Evolutionary conservation across 768 basidiomycete genomes (phyloP).

Genomic region (Tylopilus felleus): DNA sequence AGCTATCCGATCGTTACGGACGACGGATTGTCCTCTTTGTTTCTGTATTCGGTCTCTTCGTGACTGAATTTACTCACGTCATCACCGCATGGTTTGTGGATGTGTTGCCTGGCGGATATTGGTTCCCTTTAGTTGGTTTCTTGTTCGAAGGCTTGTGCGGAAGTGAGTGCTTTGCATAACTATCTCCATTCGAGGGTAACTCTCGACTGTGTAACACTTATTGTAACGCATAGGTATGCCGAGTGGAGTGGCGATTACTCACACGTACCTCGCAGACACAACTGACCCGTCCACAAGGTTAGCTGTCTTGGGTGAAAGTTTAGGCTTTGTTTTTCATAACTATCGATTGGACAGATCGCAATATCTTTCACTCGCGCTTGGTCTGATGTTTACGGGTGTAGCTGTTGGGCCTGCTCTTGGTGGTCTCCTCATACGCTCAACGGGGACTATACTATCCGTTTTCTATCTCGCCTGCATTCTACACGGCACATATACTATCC

Average conservation of each 20-base stretch:
- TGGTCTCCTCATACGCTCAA: slow-evolving; percentile 56
- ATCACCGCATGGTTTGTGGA: slow-evolving; percentile 57
- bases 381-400: slow-evolving; percentile 71
- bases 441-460: slow-evolving; percentile 53
- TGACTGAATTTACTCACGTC: slow-evolving; percentile 65
- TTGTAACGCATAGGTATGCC: slow-evolving; percentile 42
- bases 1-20: slow-evolving; percentile 79
- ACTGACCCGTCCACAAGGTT: slow-evolving; percentile 54
- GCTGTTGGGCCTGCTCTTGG: slow-evolving; percentile 76
- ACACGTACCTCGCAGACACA: slow-evolving; percentile 72
- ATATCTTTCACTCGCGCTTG: slow-evolving; percentile 60
- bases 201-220: not conserved
- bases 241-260: slow-evolving; percentile 46
- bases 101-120: slow-evolving; percentile 74
- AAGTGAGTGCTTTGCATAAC: slow-evolving; percentile 40
- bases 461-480: slow-evolving; percentile 63
- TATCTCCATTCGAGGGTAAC: not conserved
- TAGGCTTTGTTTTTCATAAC: slow-evolving; percentile 1
- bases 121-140: slow-evolving; percentile 68
- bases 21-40: slow-evolving; percentile 62
- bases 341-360: slow-evolving; percentile 45
- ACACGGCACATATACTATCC: slow-evolving; percentile 47
- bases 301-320: slow-evolving; percentile 1
- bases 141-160: slow-evolving; percentile 69
- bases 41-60: slow-evolving; percentile 55